These are phyloP conservation scores for Theileria orientalis DNA, from an alignment of 169 alveolate species.

Conservation along the genomic window DNA sequence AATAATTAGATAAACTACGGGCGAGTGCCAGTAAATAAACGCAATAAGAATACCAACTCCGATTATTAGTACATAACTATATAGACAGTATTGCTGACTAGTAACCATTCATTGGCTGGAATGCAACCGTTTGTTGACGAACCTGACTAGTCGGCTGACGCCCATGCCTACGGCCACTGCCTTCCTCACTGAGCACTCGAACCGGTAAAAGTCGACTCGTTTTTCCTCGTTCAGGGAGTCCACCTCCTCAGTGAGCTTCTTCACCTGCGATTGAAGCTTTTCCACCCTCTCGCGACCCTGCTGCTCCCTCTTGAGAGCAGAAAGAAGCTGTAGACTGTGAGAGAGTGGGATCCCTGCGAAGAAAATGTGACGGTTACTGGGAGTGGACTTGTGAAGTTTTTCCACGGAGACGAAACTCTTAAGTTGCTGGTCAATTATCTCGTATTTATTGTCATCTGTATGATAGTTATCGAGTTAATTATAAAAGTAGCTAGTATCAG, in stretches of 20 bases:
- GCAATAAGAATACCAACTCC: no score
- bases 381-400: conserved; percentile 23
- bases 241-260: conserved; percentile 17
- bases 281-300: neutral
- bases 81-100: no score
- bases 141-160: neutral
- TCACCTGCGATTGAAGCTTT: conserved; percentile 12
- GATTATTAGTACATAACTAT: no score
- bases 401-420: conserved; percentile 3
- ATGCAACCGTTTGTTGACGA: neutral
- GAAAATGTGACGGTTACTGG: conserved; percentile 52
- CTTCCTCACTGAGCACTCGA: conserved; percentile 47
- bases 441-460: conserved; percentile 4
- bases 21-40: no score
- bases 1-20: no score
- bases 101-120: no score
- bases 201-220: conserved; percentile 26
- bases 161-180: conserved; percentile 51
- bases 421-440: neutral
- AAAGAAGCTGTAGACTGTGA: conserved; percentile 25
- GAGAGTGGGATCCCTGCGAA: conserved; percentile 55
- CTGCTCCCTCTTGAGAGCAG: conserved; percentile 7
- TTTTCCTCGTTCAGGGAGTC: conserved; percentile 25
- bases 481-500: neutral
- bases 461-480: neutral